These are phyloP conservation scores for Boletus bicolor DNA, from an alignment of 768 basidiomycete species.

Conservation along the genomic window DNA sequence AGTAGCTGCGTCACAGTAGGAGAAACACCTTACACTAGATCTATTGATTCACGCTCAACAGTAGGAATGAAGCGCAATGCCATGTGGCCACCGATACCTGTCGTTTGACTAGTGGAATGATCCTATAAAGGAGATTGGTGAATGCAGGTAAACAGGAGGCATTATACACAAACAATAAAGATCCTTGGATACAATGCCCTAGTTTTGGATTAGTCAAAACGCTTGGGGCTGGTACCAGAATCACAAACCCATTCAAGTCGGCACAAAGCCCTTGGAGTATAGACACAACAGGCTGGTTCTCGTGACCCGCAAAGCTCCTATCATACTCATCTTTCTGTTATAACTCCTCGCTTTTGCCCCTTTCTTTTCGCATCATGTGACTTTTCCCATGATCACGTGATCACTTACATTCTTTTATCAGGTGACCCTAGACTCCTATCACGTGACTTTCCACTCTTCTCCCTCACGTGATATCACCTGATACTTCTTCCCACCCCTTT, in stretches of 20 bases:
- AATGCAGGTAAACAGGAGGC: not conserved
- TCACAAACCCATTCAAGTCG: slow-evolving; percentile 3
- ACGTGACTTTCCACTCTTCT: too few species aligned
- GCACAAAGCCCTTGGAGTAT: not conserved
- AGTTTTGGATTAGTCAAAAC: slow-evolving; percentile 4
- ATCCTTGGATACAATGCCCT: slow-evolving; percentile 66
- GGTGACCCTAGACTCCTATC: too few species aligned
- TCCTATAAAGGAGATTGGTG: not conserved
- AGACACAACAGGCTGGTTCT: not conserved
- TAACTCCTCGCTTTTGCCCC: too few species aligned
- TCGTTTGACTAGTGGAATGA: slow-evolving; percentile 11
- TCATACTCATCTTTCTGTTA: not conserved
- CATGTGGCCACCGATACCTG: not conserved
- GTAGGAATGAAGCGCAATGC: slow-evolving; percentile 3
- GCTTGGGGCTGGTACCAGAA: not conserved
- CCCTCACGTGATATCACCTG: too few species aligned
- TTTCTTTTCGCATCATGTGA: too few species aligned
- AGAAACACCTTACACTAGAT: slow-evolving; percentile 5
- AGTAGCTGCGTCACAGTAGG: not conserved
- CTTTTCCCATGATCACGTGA: too few species aligned
- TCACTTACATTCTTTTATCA: too few species aligned
- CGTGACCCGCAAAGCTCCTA: not conserved
- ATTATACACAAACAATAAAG: slow-evolving; percentile 62
- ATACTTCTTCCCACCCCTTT: too few species aligned
- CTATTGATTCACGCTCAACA: slow-evolving; percentile 11